Evolutionary conservation across 768 basidiomycete species (phyloP).

Genomic region (Sporobolomyces pararoseus): DNA sequence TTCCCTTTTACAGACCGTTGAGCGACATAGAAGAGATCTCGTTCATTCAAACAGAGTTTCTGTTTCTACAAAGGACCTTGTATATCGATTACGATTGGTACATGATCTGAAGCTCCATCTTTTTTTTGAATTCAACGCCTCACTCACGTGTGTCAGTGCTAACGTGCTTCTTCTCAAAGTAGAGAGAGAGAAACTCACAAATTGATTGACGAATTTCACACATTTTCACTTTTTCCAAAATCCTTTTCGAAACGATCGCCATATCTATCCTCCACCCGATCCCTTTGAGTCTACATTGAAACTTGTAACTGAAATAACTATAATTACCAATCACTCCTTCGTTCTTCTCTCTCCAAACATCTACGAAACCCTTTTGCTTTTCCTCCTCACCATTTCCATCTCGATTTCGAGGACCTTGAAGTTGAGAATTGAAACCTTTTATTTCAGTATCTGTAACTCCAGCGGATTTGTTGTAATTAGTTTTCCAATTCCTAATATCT

Average conservation of each 20-base stretch:
- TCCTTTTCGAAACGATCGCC: constrained; percentile 59
- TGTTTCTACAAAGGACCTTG: constrained; percentile 53
- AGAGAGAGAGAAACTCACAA: constrained; percentile 14
- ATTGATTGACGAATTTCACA: constrained; percentile 83
- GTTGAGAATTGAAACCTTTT: constrained; percentile 65
- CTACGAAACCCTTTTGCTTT: constrained; percentile 58
- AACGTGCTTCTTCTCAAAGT: not conserved
- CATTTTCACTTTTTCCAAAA: constrained; percentile 63
- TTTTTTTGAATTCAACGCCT: no score
- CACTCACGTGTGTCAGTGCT: not conserved
- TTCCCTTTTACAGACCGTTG: no score
- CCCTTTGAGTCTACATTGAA: constrained; percentile 72
- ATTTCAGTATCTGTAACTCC: constrained; percentile 82
- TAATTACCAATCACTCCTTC: constrained; percentile 60
- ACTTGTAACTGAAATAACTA: constrained; percentile 60
- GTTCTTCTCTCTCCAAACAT: constrained; percentile 66
- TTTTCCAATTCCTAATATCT: constrained; percentile 45
- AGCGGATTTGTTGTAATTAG: constrained; percentile 81
- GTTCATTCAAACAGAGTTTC: no score
- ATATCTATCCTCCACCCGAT: constrained; percentile 77
- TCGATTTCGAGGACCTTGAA: constrained; percentile 45
- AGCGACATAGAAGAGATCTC: no score
- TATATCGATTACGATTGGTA: constrained; percentile 74
- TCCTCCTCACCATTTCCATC: constrained; percentile 51
- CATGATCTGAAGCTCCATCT: constrained; percentile 82